A percentile compares a stretch with the other conserved stretches of the same genome.
phyloP scores from a whole-genome alignment of 1,139 yeast species.

The Debaryomyces sp. region DNA sequence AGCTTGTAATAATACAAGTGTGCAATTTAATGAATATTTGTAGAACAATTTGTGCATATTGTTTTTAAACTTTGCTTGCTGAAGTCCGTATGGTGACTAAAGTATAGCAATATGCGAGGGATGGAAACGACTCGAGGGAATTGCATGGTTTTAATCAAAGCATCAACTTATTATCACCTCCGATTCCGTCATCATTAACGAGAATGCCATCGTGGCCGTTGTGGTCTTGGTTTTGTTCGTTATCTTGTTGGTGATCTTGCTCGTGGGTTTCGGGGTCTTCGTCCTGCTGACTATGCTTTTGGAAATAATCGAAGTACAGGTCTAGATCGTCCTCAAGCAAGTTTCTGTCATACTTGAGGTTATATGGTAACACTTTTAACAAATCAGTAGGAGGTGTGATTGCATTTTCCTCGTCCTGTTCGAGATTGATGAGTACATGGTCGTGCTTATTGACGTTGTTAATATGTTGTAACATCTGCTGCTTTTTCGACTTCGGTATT shows the following conservation, averaged over 20 bases:
- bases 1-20: too few relatives aligned
- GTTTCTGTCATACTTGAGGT: conserved; percentile 28
- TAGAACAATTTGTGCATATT: not conserved
- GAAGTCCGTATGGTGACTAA: too few relatives aligned
- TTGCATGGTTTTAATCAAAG: conserved; percentile 5
- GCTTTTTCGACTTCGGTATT: conserved; percentile 22
- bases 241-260: not conserved
- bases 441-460: conserved; percentile 31
- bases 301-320: conserved; percentile 18
- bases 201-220: conserved; percentile 5
- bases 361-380: conserved; percentile 31
- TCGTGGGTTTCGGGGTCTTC: not conserved
- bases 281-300: conserved; percentile 7
- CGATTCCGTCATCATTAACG: conserved; percentile 18
- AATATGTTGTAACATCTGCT: conserved; percentile 24
- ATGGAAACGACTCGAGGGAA: not conserved
- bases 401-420: conserved; percentile 18
- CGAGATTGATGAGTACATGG: conserved; percentile 23
- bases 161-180: conserved; percentile 18
- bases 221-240: too few relatives aligned
- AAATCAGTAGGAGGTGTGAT: conserved; percentile 25
- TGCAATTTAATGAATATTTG: not conserved
- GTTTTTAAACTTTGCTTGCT: not conserved
- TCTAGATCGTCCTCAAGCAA: conserved; percentile 29
- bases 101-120: not conserved